Evolutionary conservation across 805 yeast species (phyloP), one percentile per base, ranked within the genome.

Genomic region (Kurtzmaniella cleridarum): DNA sequence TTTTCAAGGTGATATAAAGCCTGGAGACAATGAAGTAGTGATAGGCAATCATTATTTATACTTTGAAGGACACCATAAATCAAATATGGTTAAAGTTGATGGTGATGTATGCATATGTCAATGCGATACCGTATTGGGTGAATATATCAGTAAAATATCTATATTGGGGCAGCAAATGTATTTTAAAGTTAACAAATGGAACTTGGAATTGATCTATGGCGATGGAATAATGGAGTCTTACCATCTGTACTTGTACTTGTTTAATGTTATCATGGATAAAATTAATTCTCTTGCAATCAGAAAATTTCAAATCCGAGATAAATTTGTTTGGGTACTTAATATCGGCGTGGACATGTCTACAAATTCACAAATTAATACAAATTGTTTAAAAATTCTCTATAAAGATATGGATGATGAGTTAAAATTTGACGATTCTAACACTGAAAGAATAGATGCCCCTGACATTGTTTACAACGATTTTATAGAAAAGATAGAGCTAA

Each of bases 1-100:
- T 17, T 64, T 71, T 41, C 67, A 65, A 45, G 71, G 72, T 6
- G 53, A 57, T 1, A 51, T 81, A 32, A 60, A 51, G 17, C 84
- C 91, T 3, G 27, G 20, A 10, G 42, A 49, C 0, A 55, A 60
- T 24, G 55, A 65, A 2, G 52, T 80, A 4, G 61, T 80, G 3
- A 69, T 79, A 3, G 90, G 90, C 0, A 62, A 73, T 3, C 73
- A 74, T 39, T 84, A 83, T 49, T 47, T 83, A 17, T 52, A 75
- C 2, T 38, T 75, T 2, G 60, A 72, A 36, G 43, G 27, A 8
- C 26, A 46, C 6, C 43, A 41, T 2, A 48, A 48, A 17, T 48
- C 47, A 41, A 42, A 45, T 4, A 32, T 41, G 2, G 38, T 30
- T 2, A 12, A 24, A 2, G 48, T 66, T 0, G 17, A 18, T 3